Base-by-base conservation (phyloP, 164 flowering plant genomes). In the Kalanchoe fedtschenkoi region DNA sequence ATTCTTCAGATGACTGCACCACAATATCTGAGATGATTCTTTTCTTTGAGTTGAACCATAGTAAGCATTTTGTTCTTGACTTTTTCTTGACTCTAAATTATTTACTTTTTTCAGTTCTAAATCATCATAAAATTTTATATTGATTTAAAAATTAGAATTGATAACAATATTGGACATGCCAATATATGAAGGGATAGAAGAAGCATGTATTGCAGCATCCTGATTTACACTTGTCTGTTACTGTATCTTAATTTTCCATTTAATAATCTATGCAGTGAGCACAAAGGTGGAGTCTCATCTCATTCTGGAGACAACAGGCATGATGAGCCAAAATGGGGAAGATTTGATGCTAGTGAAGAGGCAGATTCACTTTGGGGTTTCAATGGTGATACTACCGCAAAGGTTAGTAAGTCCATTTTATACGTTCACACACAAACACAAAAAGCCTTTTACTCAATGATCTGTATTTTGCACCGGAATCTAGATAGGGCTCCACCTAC, bases 251-350 rank as follows among this genome's bases (percentile, higher is more conserved):
- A 22, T n/a, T 6, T 64, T 53, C n/a, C 17, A 29, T 63, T 53
- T 16, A 9, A 19, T 41, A 34, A 35, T 34, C 61, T 64, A 28
- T 81, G 79, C 88, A 87, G 96, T 77, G 82, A 90, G 71, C 76
- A 75, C 64, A 85, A 75, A 53, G 84, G 77, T 63, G 76, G 75
- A 21, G 87, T 82, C 58, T 81, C 91, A 59, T 63, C 74, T 11
- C 62, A 67, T 58, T 81, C 93, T 61, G 80, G 69, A 26, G 78
- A 75, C 34, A 84, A 69, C 65, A 61, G 58, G 34, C 71, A 65
- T 71, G 85, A 80, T 73, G 85, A 80, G 58, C 80, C 79, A 53
- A 41, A 64, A 22, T 80, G 83, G 85, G 87, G 83, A 30, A 68
- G 72, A 47, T 79, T 76, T 69, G 91, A 85, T 66, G 63, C 66